These are phyloP conservation scores for Marasmius sp. DNA, from an alignment of 1,284 basidiomycete species.

Conservation along the genomic window DNA sequence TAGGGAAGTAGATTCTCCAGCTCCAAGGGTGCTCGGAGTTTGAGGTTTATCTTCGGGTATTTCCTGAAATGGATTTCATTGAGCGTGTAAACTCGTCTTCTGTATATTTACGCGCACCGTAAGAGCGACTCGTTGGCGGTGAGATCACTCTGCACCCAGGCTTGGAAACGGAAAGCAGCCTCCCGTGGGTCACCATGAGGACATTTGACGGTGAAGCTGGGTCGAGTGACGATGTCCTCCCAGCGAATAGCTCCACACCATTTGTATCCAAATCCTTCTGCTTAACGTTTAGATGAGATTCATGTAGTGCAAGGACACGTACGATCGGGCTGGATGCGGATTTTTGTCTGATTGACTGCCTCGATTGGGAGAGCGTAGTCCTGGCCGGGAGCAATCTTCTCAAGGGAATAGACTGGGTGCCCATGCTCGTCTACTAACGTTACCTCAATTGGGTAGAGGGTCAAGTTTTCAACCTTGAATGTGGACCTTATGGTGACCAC, in stretches of 20 bases:
- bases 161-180: conserved; percentile 94
- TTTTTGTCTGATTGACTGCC: conserved; percentile 80
- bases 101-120: conserved; percentile 42
- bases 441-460: conserved; percentile 91
- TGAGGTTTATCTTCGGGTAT: conserved; percentile 84
- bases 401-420: conserved; percentile 77
- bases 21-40: conserved; percentile 93
- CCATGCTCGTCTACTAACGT: conserved; percentile 87
- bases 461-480: conserved; percentile 91
- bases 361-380: conserved; percentile 92
- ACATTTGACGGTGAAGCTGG: conserved; percentile 84
- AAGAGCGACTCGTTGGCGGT: conserved; percentile 54
- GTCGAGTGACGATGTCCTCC: conserved; percentile 85
- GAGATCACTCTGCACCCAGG: conserved; percentile 80
- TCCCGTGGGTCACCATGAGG: conserved; percentile 81
- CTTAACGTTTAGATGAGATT: conserved; percentile 3
- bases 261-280: conserved; percentile 93
- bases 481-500: conserved; percentile 94
- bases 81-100: neutral
- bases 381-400: conserved; percentile 87
- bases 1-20: conserved; percentile 96
- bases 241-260: conserved; percentile 92
- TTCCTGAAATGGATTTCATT: conserved; percentile 44
- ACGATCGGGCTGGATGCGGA: conserved; percentile 94
- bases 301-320: conserved; percentile 28